Base-by-base conservation (phyloP, 2,329 filamentous ascomycete genomes). In the Trichoderma sp. region DNA sequence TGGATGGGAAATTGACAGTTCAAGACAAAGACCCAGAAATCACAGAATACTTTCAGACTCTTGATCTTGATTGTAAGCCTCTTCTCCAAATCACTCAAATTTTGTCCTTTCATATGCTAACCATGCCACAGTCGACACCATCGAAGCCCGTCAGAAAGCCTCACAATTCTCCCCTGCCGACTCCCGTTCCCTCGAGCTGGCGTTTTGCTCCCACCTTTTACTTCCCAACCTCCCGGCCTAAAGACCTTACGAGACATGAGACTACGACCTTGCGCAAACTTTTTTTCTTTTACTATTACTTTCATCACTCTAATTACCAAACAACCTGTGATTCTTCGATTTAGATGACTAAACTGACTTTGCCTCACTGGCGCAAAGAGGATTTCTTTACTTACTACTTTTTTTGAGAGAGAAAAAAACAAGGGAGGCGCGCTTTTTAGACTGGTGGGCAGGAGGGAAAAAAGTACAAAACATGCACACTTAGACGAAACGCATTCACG, bases 21-120 rank as follows among this genome's bases (percentile, higher is more conserved):
- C 82, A 84, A 34, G 84, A 86, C 26, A 80, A 84, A 23, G 85
- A 87, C 58, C 82, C 83, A 9, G 77, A 80, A 1, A 79, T 88
- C 32, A 78, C 79, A 39, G 80, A 81, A 28, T 91, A 88, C 73
- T 91, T 90, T 75, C 81, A 87, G 64, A 81, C 82, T 34, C 80
- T 91, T 39, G 84, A 87, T 71, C 80, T 91, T 1, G 87, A 86
- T 70, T 88, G 89, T 90, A 80, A 82, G 88, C 83, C 13, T 9
- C 43, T n/a, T 15, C 6, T 20, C 39, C 53, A 34, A 30, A 13
- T 5, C 6, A 20, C 34, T 8, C n/a, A 15, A 34, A 34, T 2
- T 26, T 9, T 23, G 15, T 3, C 0, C 47, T 53, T 50, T 12
- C 32, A 20, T 39, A 15, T 30, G 17, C 57, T 63, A 50, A 61